Evolutionary conservation across 2,329 filamentous ascomycete species (phyloP).

Genomic region (Cercospora canescens): DNA sequence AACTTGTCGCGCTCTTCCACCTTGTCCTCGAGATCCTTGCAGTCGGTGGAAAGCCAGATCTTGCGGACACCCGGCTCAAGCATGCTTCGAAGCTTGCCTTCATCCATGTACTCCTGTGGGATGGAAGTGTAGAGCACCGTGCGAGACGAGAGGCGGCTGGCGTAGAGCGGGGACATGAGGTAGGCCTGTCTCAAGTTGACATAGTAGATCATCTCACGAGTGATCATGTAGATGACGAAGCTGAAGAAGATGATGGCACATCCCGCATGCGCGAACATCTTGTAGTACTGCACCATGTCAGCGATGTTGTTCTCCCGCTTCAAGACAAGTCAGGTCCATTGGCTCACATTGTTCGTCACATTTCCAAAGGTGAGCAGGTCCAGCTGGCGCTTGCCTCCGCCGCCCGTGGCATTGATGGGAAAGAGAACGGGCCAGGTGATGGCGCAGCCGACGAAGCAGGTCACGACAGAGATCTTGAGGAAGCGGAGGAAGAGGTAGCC

Average conservation of each 20-base stretch:
- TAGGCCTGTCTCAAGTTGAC: conserved; percentile 93
- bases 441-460: conserved; percentile 78
- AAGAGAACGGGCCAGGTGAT: conserved; percentile 88
- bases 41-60: conserved; percentile 81
- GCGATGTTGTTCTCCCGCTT: not conserved
- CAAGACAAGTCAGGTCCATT: conserved; percentile 12
- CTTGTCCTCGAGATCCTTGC: conserved; percentile 73
- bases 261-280: conserved; percentile 79
- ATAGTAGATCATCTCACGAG: conserved; percentile 86
- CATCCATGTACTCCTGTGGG: conserved; percentile 73
- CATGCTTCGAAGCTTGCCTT: conserved; percentile 73
- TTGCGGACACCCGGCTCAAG: conserved; percentile 80
- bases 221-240: conserved; percentile 86
- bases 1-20: conserved; percentile 79
- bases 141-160: conserved; percentile 81
- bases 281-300: conserved; percentile 46
- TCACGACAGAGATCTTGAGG: conserved; percentile 72
- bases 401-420: conserved; percentile 86
- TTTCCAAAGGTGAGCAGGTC: conserved; percentile 70
- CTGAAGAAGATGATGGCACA: conserved; percentile 79
- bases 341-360: conserved; percentile 8
- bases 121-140: conserved; percentile 89
- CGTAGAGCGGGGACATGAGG: conserved; percentile 79
- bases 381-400: conserved; percentile 63
- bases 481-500: conserved; percentile 90